Evolutionary conservation across 2,329 filamentous ascomycete genomes (phyloP).

Genomic region (Coniosporium tulheliwenetii): DNA sequence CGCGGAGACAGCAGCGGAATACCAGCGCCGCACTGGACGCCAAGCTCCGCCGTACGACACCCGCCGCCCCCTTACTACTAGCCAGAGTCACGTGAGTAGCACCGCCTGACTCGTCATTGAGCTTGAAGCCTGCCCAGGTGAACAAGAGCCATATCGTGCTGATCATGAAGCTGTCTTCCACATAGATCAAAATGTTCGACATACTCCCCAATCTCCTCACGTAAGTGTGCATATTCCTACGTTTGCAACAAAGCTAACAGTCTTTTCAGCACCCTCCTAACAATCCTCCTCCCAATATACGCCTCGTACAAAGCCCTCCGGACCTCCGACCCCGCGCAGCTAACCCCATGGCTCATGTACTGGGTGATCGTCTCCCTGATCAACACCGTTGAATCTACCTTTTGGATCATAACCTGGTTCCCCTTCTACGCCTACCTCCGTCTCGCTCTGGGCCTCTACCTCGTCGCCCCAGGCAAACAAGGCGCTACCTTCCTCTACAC

Average conservation of each 20-base stretch:
- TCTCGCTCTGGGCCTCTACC: slow-evolving; percentile 74
- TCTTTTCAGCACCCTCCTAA: slow-evolving; percentile 55
- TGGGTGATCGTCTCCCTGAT: slow-evolving; percentile 83
- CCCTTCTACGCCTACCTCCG: slow-evolving; percentile 92
- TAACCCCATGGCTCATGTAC: slow-evolving; percentile 98
- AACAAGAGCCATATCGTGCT: no score
- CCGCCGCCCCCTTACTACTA: no score
- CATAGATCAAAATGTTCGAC: slow-evolving; percentile 50
- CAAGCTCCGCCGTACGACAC: no score
- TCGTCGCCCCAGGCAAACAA: slow-evolving; percentile 94
- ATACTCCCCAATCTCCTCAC: slow-evolving; percentile 63
- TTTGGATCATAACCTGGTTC: slow-evolving; percentile 78
- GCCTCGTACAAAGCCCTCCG: slow-evolving; percentile 97
- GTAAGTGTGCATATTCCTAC: slow-evolving; percentile 34
- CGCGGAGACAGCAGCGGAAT: no score
- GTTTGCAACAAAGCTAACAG: slow-evolving; percentile 8
- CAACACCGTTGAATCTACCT: slow-evolving; percentile 72
- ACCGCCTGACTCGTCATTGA: no score
- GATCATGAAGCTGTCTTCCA: neutral
- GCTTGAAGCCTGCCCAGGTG: no score
- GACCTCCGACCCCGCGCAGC: slow-evolving; percentile 72
- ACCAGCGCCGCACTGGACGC: no score
- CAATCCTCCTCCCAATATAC: slow-evolving; percentile 88
- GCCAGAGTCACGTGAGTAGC: no score
- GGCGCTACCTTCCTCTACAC: slow-evolving; percentile 79